Evolutionary conservation across 164 flowering plant species (phyloP), one percentile per base, ranked within the genome.

Genomic region (Stephania yunnanensis): DNA sequence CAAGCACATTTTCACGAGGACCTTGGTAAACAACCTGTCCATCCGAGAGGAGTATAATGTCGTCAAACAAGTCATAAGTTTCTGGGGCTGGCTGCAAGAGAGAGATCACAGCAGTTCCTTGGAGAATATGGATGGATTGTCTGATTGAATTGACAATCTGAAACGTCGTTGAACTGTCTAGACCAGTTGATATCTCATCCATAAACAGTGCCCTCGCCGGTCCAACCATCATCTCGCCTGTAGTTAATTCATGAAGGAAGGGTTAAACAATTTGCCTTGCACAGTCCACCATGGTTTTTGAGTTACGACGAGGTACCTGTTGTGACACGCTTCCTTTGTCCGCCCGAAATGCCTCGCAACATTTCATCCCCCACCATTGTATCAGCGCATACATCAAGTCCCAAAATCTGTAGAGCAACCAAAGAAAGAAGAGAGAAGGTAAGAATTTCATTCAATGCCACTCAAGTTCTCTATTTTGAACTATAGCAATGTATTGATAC

Each of bases 1-100:
- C 74, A 1, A 72, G 68, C 48, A 72, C 68, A 6, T 72, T 7
- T 10, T 72, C 68, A 61, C 74, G 74, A 20, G 74, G 74, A 58
- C 74, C 74, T 72, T 92, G 92, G 68, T 92, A 91, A 66, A 91
- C 89, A 42, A 90, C 83, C 52, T 83, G 84, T 7, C 95, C 92
- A 71, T 92, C 94, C 1, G 94, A 87, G 45, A 92, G 74, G 63
- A 92, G 91, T 46, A 92, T 82, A 53, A 92, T 87, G 78, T 91
- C 97, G 74, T 91, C 93, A 29, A 92, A 92, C 30, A 92, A 88
- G 50, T 89, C 78, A 44, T 85, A 92, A 42, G 92, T 90, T 83
- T 92, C 97, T 2, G 94, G 97, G 15, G 97, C 91, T 8, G 97
- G 97, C 82, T 92, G 97, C 45, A 92, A 87, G 46, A 92, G 92